These are phyloP conservation scores for Vitis riparia DNA, from an alignment of 164 flowering plant genomes.

Conservation along the genomic window DNA sequence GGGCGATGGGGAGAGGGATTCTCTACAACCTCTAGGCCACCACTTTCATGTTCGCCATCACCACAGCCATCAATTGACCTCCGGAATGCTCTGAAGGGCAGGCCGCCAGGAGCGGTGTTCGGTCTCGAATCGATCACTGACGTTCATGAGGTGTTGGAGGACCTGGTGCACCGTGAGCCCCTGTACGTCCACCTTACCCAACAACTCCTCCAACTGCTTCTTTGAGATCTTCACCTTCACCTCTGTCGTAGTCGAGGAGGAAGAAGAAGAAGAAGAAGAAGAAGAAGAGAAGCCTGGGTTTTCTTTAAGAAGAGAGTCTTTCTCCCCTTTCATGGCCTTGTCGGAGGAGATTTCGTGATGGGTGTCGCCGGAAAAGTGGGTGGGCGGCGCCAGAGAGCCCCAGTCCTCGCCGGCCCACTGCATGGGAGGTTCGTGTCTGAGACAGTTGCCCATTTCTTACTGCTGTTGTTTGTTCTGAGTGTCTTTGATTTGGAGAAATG, in stretches of 20 bases:
- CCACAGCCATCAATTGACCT: conserved; percentile 11
- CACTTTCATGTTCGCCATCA: neutral
- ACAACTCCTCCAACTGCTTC: conserved; percentile 41
- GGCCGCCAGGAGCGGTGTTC: conserved; percentile 46
- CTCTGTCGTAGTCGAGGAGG: conserved; percentile 9
- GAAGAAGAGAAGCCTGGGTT: too few relatives aligned
- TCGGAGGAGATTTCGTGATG: neutral
- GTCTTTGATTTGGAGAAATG: neutral
- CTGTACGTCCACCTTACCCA: conserved; percentile 31
- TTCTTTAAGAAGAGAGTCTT: neutral
- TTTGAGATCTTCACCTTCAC: conserved; percentile 48
- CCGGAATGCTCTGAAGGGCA: conserved; percentile 46
- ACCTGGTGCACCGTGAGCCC: conserved; percentile 31
- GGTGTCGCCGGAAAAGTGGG: neutral
- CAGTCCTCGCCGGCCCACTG: conserved; percentile 52
- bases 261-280: neutral
- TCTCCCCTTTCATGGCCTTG: neutral
- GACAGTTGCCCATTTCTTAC: conserved; percentile 53
- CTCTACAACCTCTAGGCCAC: too few relatives aligned
- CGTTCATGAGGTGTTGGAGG: conserved; percentile 26
- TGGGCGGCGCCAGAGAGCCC: conserved; percentile 20
- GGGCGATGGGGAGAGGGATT: too few relatives aligned
- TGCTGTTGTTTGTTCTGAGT: neutral
- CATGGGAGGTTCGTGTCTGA: conserved; percentile 25
- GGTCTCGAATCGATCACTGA: conserved; percentile 16